phyloP scores from a whole-genome alignment of 306 rosid genomes.

The Castanea mollissima region DNA sequence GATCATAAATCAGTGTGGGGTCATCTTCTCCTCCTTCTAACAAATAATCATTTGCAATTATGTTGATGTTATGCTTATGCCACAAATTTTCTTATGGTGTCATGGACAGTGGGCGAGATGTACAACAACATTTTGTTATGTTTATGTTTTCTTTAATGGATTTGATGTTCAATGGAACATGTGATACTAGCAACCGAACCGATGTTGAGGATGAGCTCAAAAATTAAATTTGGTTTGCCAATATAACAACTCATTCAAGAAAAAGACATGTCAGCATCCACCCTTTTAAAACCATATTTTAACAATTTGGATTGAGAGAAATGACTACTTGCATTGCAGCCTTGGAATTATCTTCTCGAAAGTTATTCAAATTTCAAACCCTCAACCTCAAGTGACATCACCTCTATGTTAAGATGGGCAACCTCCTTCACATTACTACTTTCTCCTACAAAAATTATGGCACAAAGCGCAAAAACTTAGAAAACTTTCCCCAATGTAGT shows the following conservation, averaged over 20 bases:
- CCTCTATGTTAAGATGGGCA: background rate
- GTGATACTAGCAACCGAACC: background rate
- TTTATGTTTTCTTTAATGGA: background rate
- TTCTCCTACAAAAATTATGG: background rate
- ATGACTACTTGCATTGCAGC: too few species aligned
- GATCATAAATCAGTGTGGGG: conserved; percentile 5
- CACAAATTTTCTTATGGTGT: background rate
- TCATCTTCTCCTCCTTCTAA: background rate
- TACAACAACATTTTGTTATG: background rate
- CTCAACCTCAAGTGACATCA: background rate
- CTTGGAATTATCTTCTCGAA: background rate
- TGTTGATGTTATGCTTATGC: background rate
- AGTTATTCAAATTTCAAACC: background rate
- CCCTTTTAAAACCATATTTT: background rate
- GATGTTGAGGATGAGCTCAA: background rate
- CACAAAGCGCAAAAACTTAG: too few species aligned
- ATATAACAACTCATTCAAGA: too few species aligned
- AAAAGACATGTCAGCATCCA: too few species aligned
- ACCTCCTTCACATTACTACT: background rate
- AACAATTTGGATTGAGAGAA: background rate
- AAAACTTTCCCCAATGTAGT: background rate
- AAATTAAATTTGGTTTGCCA: background rate
- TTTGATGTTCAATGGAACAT: background rate
- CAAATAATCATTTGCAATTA: conserved; percentile 2
- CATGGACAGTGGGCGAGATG: background rate